These are phyloP conservation scores for Myochromella boudieri DNA, from an alignment of 768 basidiomycete species.

Conservation along the genomic window DNA sequence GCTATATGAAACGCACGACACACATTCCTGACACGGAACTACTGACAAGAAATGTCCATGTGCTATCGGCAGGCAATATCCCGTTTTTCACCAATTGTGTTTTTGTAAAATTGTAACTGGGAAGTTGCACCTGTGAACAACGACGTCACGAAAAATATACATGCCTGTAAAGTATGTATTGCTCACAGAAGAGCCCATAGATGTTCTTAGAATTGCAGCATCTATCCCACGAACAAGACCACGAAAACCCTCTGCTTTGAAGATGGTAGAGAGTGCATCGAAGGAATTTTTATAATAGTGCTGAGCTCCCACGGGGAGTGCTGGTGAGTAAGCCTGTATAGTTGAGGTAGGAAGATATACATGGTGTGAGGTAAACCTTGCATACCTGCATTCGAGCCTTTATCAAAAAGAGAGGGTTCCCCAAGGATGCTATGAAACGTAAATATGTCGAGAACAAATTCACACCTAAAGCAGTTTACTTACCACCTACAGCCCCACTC, in stretches of 20 bases:
- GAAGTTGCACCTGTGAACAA: conserved; percentile 75
- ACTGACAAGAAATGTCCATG: conserved; percentile 86
- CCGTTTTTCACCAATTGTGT: conserved; percentile 67
- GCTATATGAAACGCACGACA: conserved; percentile 67
- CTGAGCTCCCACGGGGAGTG: conserved; percentile 91
- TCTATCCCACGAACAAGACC: conserved; percentile 91
- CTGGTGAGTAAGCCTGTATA: conserved; percentile 88
- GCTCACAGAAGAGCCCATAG: conserved; percentile 85
- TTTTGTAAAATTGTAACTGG: conserved; percentile 94
- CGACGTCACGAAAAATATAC: conserved; percentile 1
- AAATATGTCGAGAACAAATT: not conserved
- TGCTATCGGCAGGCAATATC: conserved; percentile 71
- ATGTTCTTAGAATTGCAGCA: conserved; percentile 89
- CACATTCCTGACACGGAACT: conserved; percentile 89
- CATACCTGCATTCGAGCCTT: conserved; percentile 96
- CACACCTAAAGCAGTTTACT: conserved; percentile 3
- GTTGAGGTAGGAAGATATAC: not conserved
- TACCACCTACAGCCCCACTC: conserved; percentile 91
- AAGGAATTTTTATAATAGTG: conserved; percentile 87
- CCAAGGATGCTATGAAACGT: conserved; percentile 56
- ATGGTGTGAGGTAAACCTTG: not conserved
- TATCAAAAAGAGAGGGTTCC: conserved; percentile 91
- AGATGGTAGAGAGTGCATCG: conserved; percentile 80
- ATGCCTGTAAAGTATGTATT: conserved; percentile 13
- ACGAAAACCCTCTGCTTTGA: conserved; percentile 68